These are phyloP conservation scores for Immersiporthe knoxdaviesiana DNA, from an alignment of 2,329 filamentous ascomycete genomes.

Conservation along the genomic window DNA sequence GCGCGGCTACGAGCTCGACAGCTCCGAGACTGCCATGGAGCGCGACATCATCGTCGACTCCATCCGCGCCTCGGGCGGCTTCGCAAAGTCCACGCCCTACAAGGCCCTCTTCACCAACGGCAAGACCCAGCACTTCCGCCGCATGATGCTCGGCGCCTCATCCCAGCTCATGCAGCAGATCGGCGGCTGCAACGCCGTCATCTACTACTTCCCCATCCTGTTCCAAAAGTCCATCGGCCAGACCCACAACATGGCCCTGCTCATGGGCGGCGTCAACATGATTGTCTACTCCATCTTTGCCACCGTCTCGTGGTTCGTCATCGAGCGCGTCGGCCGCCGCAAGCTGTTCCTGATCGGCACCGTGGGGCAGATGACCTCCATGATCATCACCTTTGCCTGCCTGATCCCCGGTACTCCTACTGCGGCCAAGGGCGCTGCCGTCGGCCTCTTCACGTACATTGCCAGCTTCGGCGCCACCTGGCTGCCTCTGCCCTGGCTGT, in stretches of 20 bases:
- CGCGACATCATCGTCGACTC: constrained; percentile 65
- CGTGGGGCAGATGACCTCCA: constrained; percentile 61
- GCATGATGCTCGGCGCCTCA: constrained; percentile 63
- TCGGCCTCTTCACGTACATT: constrained; percentile 57
- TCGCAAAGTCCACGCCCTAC: constrained; percentile 50
- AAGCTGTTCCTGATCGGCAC: constrained; percentile 67
- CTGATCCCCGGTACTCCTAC: constrained; percentile 41
- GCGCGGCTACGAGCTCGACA: constrained; percentile 51
- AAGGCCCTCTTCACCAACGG: constrained; percentile 62
- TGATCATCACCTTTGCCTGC: constrained; percentile 54
- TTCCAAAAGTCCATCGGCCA: constrained; percentile 50
- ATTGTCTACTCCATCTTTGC: constrained; percentile 65
- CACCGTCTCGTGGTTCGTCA: constrained; percentile 54
- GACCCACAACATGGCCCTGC: constrained; percentile 51
- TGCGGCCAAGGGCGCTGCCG: constrained; percentile 41
- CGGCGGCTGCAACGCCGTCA: constrained; percentile 61
- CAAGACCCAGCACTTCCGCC: constrained; percentile 67
- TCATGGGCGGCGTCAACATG: constrained; percentile 59
- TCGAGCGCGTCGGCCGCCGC: constrained; percentile 60
- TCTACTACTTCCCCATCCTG: constrained; percentile 65
- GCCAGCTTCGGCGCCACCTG: constrained; percentile 40
- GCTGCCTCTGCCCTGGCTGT: constrained; percentile 66
- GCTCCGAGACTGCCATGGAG: constrained; percentile 61
- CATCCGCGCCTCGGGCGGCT: constrained; percentile 57
- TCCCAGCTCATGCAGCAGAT: constrained; percentile 67